Evolutionary conservation across 305 asterid species (phyloP), one percentile per base, ranked within the genome.

Genomic region (Lippia alba): DNA sequence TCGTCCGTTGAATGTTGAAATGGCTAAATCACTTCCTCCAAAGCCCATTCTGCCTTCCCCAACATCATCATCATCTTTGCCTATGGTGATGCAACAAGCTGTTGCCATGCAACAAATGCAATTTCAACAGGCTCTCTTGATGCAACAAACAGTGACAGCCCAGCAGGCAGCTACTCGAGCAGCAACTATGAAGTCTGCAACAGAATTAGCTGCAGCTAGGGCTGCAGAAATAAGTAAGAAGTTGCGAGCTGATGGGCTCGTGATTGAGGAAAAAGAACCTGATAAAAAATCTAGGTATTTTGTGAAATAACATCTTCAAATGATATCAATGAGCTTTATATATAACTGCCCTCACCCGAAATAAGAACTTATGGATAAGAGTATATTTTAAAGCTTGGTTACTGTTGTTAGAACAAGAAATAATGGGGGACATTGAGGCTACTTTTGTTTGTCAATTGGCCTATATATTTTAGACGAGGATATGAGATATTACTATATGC

Each of bases 81-180:
- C 96, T 30, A 80, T 85, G 87, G 86, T 85, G 82, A 87, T 92
- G 98, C 97, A 91, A 83, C 98, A 94, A 82, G 96, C 96, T 68
- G 99, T 94, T 74, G 99, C 97, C 57, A 85, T 86, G 94, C 97
- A 94, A 64, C 99, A 94, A 86, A 90, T 91, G 97, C 99, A 94
- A 76, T 94, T 94, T 84, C 99, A 92, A 83, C 98, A 91, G 84
- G 91, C 98, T 70, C 85, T 94, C 64, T 69, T 94, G 75, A 83
- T 94, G 96, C 99, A 94, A 74, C 97, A 94, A 84, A 81, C 98
- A 61, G 9, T 91, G 78, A 84, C 94, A 53, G 91, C 91, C 1
- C 98, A 92, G 72, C 99, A 92, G 84, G 97, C 97, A 55, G 99
- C 98, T 72, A 94, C 82, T 65, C 87, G 98, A 71, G 96, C 90